Conservation (phyloP, 2,329 filamentous ascomycete species). For the Xylariaceae sp. region DNA sequence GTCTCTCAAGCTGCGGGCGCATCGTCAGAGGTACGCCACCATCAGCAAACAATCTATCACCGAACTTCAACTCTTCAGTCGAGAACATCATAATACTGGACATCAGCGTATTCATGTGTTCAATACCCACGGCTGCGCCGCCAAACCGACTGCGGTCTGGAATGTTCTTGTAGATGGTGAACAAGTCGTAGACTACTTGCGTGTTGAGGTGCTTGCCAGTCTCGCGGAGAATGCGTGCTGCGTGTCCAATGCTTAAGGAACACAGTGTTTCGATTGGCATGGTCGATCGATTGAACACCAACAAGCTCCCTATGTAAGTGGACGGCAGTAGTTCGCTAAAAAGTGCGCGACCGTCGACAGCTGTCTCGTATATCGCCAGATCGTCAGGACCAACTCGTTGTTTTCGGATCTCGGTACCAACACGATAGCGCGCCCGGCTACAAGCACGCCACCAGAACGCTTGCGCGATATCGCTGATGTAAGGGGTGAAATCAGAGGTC, state of each 20-base stretch:
- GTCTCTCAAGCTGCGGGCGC: slow-evolving; percentile 27
- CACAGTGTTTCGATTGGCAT: slow-evolving; percentile 27
- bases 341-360: slow-evolving; percentile 30
- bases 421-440: slow-evolving; percentile 33
- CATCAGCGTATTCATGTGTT: slow-evolving; percentile 28
- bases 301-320: slow-evolving; percentile 28
- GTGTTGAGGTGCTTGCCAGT: slow-evolving; percentile 24
- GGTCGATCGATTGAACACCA: slow-evolving; percentile 27
- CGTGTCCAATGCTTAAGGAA: slow-evolving; percentile 25
- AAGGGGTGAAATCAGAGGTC: slow-evolving; percentile 24
- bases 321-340: slow-evolving; percentile 28
- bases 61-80: slow-evolving; percentile 27
- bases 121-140: slow-evolving; percentile 22
- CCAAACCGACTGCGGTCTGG: slow-evolving; percentile 24
- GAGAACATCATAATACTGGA: slow-evolving; percentile 31
- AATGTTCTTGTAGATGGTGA: slow-evolving; percentile 25
- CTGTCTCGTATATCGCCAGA: slow-evolving; percentile 32
- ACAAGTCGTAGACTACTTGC: slow-evolving; percentile 27
- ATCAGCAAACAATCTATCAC: slow-evolving; percentile 22
- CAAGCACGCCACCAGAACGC: slow-evolving; percentile 38
- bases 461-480: slow-evolving; percentile 37
- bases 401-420: slow-evolving; percentile 17
- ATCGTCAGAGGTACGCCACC: slow-evolving; percentile 25
- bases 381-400: slow-evolving; percentile 22
- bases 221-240: slow-evolving; percentile 25